phyloP scores from a whole-genome alignment of 176 grass and related monocot species.

The Avena eriantha region DNA sequence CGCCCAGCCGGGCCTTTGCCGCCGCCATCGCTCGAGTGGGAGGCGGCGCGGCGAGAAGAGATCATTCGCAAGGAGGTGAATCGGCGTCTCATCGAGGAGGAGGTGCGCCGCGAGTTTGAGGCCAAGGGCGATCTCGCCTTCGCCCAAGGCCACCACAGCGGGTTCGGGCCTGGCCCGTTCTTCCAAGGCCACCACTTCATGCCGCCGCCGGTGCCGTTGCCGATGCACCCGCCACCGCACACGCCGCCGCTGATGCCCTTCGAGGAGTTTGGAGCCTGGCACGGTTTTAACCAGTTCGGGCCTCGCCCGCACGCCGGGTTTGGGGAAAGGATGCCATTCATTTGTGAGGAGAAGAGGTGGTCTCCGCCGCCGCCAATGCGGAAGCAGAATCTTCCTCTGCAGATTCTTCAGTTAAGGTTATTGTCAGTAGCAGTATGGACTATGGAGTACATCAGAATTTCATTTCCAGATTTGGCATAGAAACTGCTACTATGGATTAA shows the following conservation, averaged over 20 bases:
- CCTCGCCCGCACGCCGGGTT: slow-evolving; percentile 2
- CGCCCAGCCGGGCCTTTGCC: slow-evolving; percentile 11
- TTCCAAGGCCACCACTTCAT: background rate
- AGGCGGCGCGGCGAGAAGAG: slow-evolving; percentile 22
- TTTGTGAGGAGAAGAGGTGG: background rate
- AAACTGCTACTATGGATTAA: too few species aligned
- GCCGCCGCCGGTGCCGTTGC: background rate
- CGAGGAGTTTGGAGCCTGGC: background rate
- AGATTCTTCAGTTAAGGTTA: background rate
- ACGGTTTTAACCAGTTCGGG: background rate
- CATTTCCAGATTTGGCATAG: slow-evolving; percentile 16
- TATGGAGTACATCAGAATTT: background rate
- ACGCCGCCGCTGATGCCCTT: background rate
- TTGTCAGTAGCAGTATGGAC: background rate
- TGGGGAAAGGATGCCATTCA: background rate
- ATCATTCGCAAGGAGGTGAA: slow-evolving; percentile 43
- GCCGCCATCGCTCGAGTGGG: slow-evolving; percentile 9
- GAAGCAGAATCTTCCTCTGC: background rate
- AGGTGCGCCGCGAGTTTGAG: slow-evolving; percentile 30
- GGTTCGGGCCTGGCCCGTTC: background rate
- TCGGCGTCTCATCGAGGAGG: slow-evolving; percentile 9
- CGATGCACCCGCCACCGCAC: background rate
- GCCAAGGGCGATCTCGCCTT: slow-evolving; percentile 25
- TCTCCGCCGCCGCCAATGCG: background rate
- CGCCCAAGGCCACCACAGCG: slow-evolving; percentile 13